These are phyloP conservation scores for Pholiota microspora DNA, from an alignment of 768 basidiomycete species.

Conservation along the genomic window DNA sequence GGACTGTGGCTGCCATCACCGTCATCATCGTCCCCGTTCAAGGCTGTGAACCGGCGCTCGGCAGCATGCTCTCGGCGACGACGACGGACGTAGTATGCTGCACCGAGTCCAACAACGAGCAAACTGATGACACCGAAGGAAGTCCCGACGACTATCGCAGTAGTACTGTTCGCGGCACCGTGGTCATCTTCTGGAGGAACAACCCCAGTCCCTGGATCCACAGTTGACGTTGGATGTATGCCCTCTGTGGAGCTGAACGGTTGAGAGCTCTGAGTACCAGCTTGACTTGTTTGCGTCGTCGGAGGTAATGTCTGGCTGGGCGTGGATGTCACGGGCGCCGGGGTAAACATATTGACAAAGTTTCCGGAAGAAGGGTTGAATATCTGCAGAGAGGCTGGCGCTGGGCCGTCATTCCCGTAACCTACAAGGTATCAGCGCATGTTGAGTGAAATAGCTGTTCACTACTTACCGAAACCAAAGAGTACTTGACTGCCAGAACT, in stretches of 20 bases:
- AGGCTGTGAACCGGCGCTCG: conserved; percentile 26
- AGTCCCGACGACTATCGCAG: conserved; percentile 60
- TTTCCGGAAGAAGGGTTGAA: conserved; percentile 45
- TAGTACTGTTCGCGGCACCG: conserved; percentile 21
- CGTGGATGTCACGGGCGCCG: conserved; percentile 21
- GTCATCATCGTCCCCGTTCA: conserved; percentile 25
- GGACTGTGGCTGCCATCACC: conserved; percentile 33
- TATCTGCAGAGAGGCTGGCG: conserved; percentile 51
- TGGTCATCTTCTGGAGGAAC: conserved; percentile 17
- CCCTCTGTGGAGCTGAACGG: not conserved
- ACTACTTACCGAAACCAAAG: conserved; percentile 71
- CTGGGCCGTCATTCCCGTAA: conserved; percentile 49
- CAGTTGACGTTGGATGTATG: conserved; percentile 22
- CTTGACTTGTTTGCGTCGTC: conserved; percentile 27
- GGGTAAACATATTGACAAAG: conserved; percentile 41
- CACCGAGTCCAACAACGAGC: conserved; percentile 37
- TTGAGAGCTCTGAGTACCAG: not conserved
- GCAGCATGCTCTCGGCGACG: conserved; percentile 19
- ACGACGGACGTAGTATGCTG: conserved; percentile 45
- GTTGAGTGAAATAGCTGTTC: not conserved
- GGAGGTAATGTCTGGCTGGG: conserved; percentile 32
- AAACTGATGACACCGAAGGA: conserved; percentile 60
- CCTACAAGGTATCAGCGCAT: conserved; percentile 28
- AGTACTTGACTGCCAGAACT: conserved; percentile 59
- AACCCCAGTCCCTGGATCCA: conserved; percentile 17